Evolutionary conservation across 1,284 basidiomycete species (phyloP), one percentile per base, ranked within the genome.

Genomic region (Marasmius fiardii): DNA sequence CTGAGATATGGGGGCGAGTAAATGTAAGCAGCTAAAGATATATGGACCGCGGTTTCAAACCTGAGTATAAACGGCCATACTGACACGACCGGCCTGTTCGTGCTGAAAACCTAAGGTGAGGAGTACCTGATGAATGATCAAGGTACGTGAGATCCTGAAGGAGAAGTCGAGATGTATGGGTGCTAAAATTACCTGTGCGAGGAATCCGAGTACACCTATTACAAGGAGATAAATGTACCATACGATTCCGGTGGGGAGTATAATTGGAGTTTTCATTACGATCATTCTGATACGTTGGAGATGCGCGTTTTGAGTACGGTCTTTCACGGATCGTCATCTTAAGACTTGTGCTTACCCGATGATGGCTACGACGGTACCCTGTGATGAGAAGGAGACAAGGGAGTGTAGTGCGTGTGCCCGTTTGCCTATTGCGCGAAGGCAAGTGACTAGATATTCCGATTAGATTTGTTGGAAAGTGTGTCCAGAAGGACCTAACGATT

Each of bases 401-500:
- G 81, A 79, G 65, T 93, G 90, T 54, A 92, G 70, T 0, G 89
- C 77, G 62, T 90, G 86, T 3, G 89, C 89, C 0, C 85, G 79
- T 58, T 80, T 85, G 1, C 90, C 90, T 28, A 92, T 87, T 6
- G 82, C 82, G 3, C 88, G 79, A 35, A 93, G 81, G 0, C 81
- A 73, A 0, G 80, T 83, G 64, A 86, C 88, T 89, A 50, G 39
- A 31, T 52, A 11, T 49, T 44, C 18, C 58, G 41, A 23, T 53
- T 37, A 37, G 49, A 28, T 37, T 8, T 37, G 35, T 16, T 41
- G 43, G 3, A 26, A 33, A 34, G 52, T 33, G 23, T 7, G 31
- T 24, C 4, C 16, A 21, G 31, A 31, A 24, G 28, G 26, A 8
- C 14, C 23, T 16, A 8, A 12, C 43, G 28, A 23, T 20, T 24